phyloP scores from a whole-genome alignment of 495 filamentous ascomycete species.

The Annulohypoxylon nitens region DNA sequence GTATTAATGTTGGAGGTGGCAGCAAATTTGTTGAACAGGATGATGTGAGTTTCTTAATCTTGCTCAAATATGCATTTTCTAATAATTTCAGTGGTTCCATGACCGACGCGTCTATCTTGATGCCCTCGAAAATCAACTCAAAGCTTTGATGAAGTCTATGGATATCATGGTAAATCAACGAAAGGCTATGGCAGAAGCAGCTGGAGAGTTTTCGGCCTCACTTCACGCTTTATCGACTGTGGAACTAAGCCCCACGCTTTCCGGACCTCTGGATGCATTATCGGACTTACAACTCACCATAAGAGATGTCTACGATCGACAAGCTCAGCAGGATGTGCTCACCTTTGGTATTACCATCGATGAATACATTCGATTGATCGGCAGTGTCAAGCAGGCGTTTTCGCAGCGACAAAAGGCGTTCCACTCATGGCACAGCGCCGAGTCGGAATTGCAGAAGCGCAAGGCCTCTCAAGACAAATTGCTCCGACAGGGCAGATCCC shows the following conservation, averaged over 20 bases:
- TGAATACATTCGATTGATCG: conserved; percentile 96
- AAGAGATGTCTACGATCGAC: conserved; percentile 92
- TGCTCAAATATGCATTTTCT: conserved; percentile 25
- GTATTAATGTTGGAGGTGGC: conserved; percentile 77
- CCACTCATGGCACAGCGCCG: conserved; percentile 90
- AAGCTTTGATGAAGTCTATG: conserved; percentile 91
- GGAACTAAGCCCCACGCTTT: conserved; percentile 88
- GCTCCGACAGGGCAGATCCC: conserved; percentile 89
- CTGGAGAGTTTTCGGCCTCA: conserved; percentile 90
- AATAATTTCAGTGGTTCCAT: conserved; percentile 84
- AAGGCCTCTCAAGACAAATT: conserved; percentile 90
- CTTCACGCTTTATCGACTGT: conserved; percentile 90
- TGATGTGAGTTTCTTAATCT: conserved; percentile 74
- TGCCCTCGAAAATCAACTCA: conserved; percentile 93
- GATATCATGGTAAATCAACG: conserved; percentile 91
- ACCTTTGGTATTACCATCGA: conserved; percentile 98
- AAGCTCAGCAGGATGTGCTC: conserved; percentile 96
- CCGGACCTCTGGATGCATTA: conserved; percentile 86
- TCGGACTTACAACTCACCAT: conserved; percentile 95
- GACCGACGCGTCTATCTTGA: conserved; percentile 95
- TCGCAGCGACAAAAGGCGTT: conserved; percentile 93
- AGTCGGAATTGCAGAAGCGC: conserved; percentile 88
- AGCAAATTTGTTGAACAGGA: conserved; percentile 97
- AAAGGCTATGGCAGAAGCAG: conserved; percentile 91
- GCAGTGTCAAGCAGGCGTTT: conserved; percentile 92